Conservation (phyloP, 2,329 filamentous ascomycete genomes). For the Pseudophaeomoniella oleicola region DNA sequence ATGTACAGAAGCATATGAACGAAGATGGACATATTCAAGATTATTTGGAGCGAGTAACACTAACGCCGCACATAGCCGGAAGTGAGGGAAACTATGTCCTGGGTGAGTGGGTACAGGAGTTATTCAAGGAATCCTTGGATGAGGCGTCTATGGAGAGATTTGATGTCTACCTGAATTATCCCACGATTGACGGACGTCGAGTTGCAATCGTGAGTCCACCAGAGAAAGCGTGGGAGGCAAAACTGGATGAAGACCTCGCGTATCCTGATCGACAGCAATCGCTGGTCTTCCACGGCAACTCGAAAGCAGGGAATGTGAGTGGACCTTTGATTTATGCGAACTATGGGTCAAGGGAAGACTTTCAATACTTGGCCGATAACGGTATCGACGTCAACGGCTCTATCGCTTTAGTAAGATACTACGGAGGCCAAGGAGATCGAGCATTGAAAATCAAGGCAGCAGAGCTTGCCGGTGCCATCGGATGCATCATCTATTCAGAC, state of each 20-base stretch:
- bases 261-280: conserved; percentile 58
- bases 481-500: conserved; percentile 87
- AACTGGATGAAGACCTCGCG: conserved; percentile 65
- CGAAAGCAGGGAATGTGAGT: conserved; percentile 69
- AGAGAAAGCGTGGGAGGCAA: conserved; percentile 60
- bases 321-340: conserved; percentile 87
- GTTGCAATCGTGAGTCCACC: conserved; percentile 65
- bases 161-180: conserved; percentile 86
- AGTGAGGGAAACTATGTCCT: conserved; percentile 82
- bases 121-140: conserved; percentile 63
- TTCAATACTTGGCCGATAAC: conserved; percentile 53
- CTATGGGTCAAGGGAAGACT: conserved; percentile 76
- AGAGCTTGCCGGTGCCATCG: conserved; percentile 69
- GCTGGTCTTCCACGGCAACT: conserved; percentile 74
- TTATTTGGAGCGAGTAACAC: conserved; percentile 62
- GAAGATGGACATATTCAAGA: conserved; percentile 49
- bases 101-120: conserved; percentile 67
- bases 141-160: conserved; percentile 64
- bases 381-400: conserved; percentile 63
- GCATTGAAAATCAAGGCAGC: conserved; percentile 82
- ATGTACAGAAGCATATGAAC: conserved; percentile 61
- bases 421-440: conserved; percentile 56
- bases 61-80: conserved; percentile 83
- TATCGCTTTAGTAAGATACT: conserved; percentile 71
- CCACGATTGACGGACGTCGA: conserved; percentile 57